A percentile compares a stretch with the other conserved stretches of the same genome.
Conservation (phyloP, 495 filamentous ascomycete species). For the Penicillium bovifimosum region DNA sequence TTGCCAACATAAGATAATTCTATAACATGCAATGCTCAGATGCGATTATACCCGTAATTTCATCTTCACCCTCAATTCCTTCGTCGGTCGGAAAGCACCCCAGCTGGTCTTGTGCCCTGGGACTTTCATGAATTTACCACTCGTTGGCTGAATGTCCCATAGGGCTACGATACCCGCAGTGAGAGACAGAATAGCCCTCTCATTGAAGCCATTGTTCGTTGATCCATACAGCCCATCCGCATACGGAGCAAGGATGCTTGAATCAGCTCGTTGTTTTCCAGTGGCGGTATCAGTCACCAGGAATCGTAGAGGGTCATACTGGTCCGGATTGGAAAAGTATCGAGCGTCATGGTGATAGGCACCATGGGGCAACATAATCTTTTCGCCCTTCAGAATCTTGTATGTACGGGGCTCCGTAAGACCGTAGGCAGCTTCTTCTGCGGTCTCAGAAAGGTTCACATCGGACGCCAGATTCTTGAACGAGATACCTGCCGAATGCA, state of each 20-base stretch:
- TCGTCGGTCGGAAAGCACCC: slow-evolving; percentile 33
- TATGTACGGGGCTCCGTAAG: slow-evolving; percentile 33
- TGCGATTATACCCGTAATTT: slow-evolving; percentile 21
- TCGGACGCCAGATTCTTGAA: slow-evolving; percentile 40
- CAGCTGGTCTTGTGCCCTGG: slow-evolving; percentile 31
- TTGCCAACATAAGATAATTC: background rate
- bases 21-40: background rate
- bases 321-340: slow-evolving; percentile 44
- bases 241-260: slow-evolving; percentile 36
- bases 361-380: slow-evolving; percentile 44
- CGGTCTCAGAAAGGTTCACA: slow-evolving; percentile 39
- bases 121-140: slow-evolving; percentile 22
- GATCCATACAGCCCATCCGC: slow-evolving; percentile 42
- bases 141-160: slow-evolving; percentile 47
- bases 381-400: slow-evolving; percentile 44
- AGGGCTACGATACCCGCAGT: slow-evolving; percentile 43
- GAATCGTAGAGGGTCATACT: slow-evolving; percentile 50
- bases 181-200: slow-evolving; percentile 45
- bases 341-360: slow-evolving; percentile 44
- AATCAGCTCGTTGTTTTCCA: slow-evolving; percentile 21
- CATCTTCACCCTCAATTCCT: slow-evolving; percentile 35
- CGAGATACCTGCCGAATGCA: slow-evolving; percentile 46
- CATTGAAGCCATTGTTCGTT: slow-evolving; percentile 45
- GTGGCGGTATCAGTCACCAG: slow-evolving; percentile 37
- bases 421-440: slow-evolving; percentile 30